Evolutionary conservation across 331 rosid genomes (phyloP).

Genomic region (Phaseolus coccineus): DNA sequence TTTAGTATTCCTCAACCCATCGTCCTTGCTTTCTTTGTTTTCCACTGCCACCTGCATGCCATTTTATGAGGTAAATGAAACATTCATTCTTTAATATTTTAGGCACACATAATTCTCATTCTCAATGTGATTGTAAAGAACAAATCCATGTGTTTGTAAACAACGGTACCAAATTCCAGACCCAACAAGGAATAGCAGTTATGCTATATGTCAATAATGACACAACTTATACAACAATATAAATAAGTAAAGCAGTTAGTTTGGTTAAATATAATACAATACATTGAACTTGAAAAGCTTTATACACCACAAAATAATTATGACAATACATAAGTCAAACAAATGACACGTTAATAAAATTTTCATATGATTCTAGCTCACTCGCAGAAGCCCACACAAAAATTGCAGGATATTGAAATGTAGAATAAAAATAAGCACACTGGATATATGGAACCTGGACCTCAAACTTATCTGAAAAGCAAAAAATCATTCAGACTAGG

Average conservation of each 20-base stretch:
- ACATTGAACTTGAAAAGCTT: conserved; percentile 15
- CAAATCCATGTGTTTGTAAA: conserved; percentile 2
- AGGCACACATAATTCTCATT: neutral
- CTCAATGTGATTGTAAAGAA: conserved; percentile 35
- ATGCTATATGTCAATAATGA: neutral
- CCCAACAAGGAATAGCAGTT: neutral
- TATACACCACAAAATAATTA: neutral
- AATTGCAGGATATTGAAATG: conserved; percentile 1
- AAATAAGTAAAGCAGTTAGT: neutral
- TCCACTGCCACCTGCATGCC: conserved; percentile 65
- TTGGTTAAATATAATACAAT: neutral
- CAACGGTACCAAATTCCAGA: conserved; percentile 21
- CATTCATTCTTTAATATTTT: conserved; percentile 7
- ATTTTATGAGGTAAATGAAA: conserved; percentile 35
- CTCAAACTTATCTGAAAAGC: neutral
- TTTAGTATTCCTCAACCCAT: conserved; percentile 56
- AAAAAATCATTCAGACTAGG: conserved; percentile 8
- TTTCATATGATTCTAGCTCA: neutral
- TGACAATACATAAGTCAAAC: neutral
- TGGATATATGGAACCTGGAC: neutral
- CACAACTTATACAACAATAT: neutral
- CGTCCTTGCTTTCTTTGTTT: conserved; percentile 64
- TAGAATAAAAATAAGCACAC: neutral
- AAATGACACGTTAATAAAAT: neutral
- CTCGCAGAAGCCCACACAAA: conserved; percentile 16